These are phyloP conservation scores for Hordeum vulgare DNA, from an alignment of 176 grass and related monocot genomes.

Conservation along the genomic window MorexV3_pseudomolecules_assembly NC_058520.1:76214530-76215029, in stretches of 20 bases:
- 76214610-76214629: conserved; percentile 57
- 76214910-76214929: not conserved
- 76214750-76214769: conserved; percentile 30
- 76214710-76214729: conserved; percentile 41
- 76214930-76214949: not conserved
- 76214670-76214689: not conserved
- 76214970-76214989: not conserved
- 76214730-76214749: conserved; percentile 31
- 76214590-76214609: conserved; percentile 91
- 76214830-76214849: conserved; percentile 9
- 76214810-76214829: conserved; percentile 11
- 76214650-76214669: conserved; percentile 33
- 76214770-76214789: conserved; percentile 50
- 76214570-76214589: conserved; percentile 87
- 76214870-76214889: not conserved
- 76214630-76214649: conserved; percentile 35
- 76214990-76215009: not conserved
- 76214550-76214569: conserved; percentile 41
- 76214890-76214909: conserved; percentile 11
- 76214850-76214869: conserved; percentile 13
- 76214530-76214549: not conserved
- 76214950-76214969: not conserved
- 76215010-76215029: not conserved
- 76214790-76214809: conserved; percentile 28
- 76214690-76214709: conserved; percentile 28